Percentiles rank a stretch among this genome's conserved stretches.
Evolutionary conservation across 129 eudicot species (phyloP).

Genomic region (Silybum marianum): DNA sequence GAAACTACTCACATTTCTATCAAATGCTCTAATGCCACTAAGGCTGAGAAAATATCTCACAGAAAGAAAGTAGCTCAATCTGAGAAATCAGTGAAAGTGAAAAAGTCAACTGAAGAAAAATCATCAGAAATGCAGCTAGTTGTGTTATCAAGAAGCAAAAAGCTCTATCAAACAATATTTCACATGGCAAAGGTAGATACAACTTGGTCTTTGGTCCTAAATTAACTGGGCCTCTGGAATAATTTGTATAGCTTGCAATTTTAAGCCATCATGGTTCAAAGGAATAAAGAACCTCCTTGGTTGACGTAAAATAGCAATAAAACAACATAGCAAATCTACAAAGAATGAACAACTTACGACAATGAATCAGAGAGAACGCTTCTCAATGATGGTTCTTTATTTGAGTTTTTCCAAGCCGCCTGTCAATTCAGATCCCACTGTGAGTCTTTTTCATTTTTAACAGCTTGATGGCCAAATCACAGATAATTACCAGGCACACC

Average conservation of each 20-base stretch:
- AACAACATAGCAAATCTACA: not conserved
- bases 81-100: no score
- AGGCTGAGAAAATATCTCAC: no score
- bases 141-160: not conserved
- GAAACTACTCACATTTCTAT: no score
- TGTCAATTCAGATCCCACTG: conserved; percentile 48
- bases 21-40: no score
- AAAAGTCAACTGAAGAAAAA: no score
- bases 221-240: no score
- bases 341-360: conserved; percentile 63
- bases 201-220: no score
- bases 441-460: conserved; percentile 27
- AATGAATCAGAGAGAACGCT: conserved; percentile 90
- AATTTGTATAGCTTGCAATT: no score
- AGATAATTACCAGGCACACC: conserved; percentile 1
- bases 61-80: no score
- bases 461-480: conserved; percentile 2
- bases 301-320: not conserved
- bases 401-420: conserved; percentile 61
- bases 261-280: conserved; percentile 1
- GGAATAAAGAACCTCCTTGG: not conserved
- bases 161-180: not conserved
- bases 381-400: conserved; percentile 80
- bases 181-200: not conserved
- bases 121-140: not conserved